These are phyloP conservation scores for Tolypocladium paradoxum DNA, from an alignment of 2,329 filamentous ascomycete species.

Conservation along the genomic window DNA sequence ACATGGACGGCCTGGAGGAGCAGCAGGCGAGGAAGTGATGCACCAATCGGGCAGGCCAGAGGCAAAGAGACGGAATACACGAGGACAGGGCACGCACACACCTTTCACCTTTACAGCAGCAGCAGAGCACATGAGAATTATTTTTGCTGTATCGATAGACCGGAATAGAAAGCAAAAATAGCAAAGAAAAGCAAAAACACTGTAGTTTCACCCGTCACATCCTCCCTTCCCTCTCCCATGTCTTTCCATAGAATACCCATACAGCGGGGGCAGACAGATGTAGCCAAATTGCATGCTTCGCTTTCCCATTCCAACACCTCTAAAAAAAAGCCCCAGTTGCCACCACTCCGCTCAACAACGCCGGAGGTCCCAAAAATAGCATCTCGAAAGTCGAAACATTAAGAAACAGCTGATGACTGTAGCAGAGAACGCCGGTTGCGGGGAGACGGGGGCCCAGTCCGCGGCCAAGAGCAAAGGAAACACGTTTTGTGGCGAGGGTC, in stretches of 20 bases:
- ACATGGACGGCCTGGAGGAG: slow-evolving; percentile 71
- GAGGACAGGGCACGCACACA: not conserved
- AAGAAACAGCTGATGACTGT: not conserved
- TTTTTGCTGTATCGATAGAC: not conserved
- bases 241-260: not conserved
- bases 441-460: not conserved
- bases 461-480: not conserved
- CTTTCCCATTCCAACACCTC: not conserved
- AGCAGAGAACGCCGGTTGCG: not conserved
- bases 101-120: not conserved
- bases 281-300: not conserved
- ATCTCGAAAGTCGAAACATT: not conserved
- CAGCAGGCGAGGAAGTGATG: slow-evolving; percentile 17
- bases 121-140: not conserved
- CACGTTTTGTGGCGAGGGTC: not conserved
- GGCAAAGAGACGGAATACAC: not conserved
- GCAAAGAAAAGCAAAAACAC: not conserved
- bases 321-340: not conserved
- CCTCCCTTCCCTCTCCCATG: not conserved
- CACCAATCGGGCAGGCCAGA: not conserved
- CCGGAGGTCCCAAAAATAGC: not conserved
- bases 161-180: not conserved
- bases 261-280: not conserved
- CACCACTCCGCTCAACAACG: not conserved
- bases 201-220: not conserved